Base-by-base conservation (phyloP, 2,329 filamentous ascomycete species). In the Sphaceloma murrayae region DNA sequence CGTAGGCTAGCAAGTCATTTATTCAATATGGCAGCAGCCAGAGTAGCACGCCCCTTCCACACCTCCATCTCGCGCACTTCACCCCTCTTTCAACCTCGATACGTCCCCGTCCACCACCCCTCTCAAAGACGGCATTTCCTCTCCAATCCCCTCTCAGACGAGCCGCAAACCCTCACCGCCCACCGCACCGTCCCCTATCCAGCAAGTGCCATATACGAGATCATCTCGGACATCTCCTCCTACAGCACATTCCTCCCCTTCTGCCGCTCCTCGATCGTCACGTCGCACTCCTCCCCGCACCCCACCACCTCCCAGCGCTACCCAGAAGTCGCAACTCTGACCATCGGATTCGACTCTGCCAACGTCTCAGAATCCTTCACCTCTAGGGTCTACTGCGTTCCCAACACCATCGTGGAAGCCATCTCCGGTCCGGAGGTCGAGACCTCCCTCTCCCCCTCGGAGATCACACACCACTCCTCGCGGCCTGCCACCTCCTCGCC, bases 191-290 rank as follows among this genome's bases (percentile, higher is more conserved):
- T 96, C 10, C 82, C 84, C 10, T 93, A 93, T 69, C 67, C 79
- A 1, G 69, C 78, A 22, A 56, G 64, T 3, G 69, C 77, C 1
- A 78, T 98, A 54, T 98, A 91, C 75, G 70, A 72, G 53, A 74
- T 95, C 45, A 88, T 98, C 62, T 79, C 87, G 65, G 86, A 95
- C 63, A 79, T 98, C 52, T 77, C 85, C 62, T 78, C 77, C 51
- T 98, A 98, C 74, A 69, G 74, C 27, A 62, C 70, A 52, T 98
- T 96, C 70, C 77, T 98, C n/a, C 91, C 91, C 8, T 95, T 93
- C 73, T 94, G 89, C 66, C 74, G 77, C 32, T 70, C 70, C 34
- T 88, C 84, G 27, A 74, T 71, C 49, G 86, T 96, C 30, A 94
- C 86, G 1, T 70, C 72, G 47, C 86, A 82, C 74, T 81, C 84